Conservation (phyloP, 179 eudicot species). For the Nepenthes alata region DNA sequence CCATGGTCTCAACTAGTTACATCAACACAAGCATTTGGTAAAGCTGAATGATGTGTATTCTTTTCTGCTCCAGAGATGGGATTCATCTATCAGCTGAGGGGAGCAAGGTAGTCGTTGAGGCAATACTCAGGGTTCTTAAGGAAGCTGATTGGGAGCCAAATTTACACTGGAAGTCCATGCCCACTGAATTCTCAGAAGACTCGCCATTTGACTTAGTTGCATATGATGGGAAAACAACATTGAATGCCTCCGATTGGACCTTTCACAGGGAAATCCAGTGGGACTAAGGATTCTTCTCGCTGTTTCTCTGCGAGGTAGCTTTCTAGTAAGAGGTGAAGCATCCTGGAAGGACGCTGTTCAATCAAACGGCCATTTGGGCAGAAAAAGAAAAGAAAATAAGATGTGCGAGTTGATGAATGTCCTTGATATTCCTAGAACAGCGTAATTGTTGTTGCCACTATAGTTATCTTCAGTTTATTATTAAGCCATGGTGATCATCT, state of each 20-base stretch:
- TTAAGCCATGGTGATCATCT: no score
- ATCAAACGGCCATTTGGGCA: no score
- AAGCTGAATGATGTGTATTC: conserved; percentile 1
- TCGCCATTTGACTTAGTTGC: conserved; percentile 50
- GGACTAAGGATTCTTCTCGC: conserved; percentile 22
- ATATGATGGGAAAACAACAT: conserved; percentile 41
- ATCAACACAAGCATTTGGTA: not conserved
- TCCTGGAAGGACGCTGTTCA: no score
- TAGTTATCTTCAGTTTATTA: no score
- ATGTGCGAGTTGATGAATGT: no score
- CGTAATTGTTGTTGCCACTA: no score
- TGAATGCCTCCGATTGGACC: conserved; percentile 53
- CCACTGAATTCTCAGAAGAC: conserved; percentile 66
- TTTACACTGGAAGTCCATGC: conserved; percentile 75
- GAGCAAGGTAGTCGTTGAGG: conserved; percentile 67
- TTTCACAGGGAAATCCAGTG: conserved; percentile 58
- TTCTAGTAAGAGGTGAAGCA: no score
- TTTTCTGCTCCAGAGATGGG: conserved; percentile 48
- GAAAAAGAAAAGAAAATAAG: no score
- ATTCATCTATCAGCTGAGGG: conserved; percentile 74
- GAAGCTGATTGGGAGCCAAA: conserved; percentile 87
- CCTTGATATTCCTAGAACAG: no score
- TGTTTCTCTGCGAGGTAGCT: no score
- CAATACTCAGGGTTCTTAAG: conserved; percentile 52
- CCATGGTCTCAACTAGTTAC: not conserved